Percentiles rank a stretch among this genome's conserved stretches.
Conservation (phyloP, 768 basidiomycete species). For the Mycena venus region DNA sequence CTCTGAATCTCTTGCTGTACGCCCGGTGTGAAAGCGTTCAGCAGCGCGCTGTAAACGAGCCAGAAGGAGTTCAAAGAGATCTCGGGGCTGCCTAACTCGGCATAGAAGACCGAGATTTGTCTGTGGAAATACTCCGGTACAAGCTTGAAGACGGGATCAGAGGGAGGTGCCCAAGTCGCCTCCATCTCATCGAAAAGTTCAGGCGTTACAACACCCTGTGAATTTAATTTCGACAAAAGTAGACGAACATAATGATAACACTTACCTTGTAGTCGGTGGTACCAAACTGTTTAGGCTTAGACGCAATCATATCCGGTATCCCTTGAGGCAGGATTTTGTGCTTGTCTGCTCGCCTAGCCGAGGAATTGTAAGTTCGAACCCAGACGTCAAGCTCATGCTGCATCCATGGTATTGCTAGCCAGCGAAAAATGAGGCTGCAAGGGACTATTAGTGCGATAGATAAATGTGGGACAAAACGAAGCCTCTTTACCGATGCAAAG, state of each 20-base stretch:
- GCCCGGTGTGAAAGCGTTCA: neutral
- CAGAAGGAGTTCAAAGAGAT: neutral
- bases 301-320: constrained; percentile 49
- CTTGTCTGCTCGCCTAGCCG: constrained; percentile 38
- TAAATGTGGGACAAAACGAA: neutral
- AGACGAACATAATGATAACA: neutral
- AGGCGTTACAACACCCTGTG: neutral
- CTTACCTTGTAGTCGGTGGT: constrained; percentile 52
- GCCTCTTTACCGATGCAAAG: constrained; percentile 41
- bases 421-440: constrained; percentile 55
- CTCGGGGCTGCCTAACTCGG: neutral
- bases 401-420: constrained; percentile 56
- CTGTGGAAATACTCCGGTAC: constrained; percentile 39
- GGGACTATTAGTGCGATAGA: neutral
- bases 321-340: constrained; percentile 57
- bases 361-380: constrained; percentile 36
- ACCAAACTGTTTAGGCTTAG: constrained; percentile 42
- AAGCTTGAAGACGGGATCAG: constrained; percentile 46
- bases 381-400: constrained; percentile 54
- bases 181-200: constrained; percentile 16
- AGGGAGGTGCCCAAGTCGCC: constrained; percentile 39
- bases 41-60: neutral
- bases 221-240: too few species aligned
- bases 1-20: too few species aligned
- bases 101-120: neutral